Evolutionary conservation across 257 asterid genomes (phyloP).

Genomic region (Capsicum pubescens): DNA sequence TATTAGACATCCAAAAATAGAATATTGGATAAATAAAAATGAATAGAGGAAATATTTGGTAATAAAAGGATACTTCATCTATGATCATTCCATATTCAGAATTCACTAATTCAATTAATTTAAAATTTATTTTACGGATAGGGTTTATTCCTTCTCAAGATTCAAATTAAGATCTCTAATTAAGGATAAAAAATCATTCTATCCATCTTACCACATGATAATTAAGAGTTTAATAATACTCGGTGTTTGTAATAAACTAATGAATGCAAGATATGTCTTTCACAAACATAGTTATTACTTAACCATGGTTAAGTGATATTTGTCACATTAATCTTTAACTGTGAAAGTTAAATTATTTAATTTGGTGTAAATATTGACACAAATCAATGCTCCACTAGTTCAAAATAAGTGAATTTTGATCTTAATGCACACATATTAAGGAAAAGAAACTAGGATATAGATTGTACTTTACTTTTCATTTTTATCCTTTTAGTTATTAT

Average conservation of each 20-base stretch:
- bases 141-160: neutral
- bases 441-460: too few species aligned
- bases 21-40: too few species aligned
- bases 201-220: neutral
- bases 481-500: too few species aligned
- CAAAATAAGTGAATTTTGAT: too few species aligned
- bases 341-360: neutral
- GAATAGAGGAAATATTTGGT: neutral
- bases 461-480: too few species aligned
- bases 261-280: neutral
- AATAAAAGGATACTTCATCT: neutral
- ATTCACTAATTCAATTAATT: neutral
- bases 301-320: neutral
- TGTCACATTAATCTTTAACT: neutral
- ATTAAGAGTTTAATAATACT: neutral
- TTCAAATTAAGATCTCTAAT: neutral
- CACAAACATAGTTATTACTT: neutral
- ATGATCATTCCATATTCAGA: neutral
- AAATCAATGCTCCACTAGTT: too few species aligned
- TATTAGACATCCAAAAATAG: too few species aligned
- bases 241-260: neutral
- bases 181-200: neutral
- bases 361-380: neutral
- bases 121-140: neutral
- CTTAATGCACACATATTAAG: too few species aligned